phyloP scores from a whole-genome alignment of 179 eudicot species.

The Actinidia arguta region DNA sequence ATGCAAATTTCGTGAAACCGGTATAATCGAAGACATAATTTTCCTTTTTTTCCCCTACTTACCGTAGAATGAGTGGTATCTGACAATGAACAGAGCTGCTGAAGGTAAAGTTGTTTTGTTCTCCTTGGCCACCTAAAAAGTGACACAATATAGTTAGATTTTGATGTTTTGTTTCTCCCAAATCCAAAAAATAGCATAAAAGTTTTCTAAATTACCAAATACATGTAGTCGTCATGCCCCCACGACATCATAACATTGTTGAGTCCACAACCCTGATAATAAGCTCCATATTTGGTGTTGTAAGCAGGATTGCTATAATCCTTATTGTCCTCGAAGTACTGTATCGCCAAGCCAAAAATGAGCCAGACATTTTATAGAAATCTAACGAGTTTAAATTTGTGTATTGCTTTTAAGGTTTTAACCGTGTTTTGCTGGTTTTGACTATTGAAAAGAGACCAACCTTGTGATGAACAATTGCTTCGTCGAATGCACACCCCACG shows the following conservation, averaged over 20 bases:
- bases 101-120: constrained; percentile 71
- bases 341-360: neutral
- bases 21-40: no score
- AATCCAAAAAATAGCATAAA: neutral
- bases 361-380: neutral
- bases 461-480: constrained; percentile 86
- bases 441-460: constrained; percentile 31
- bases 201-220: constrained; percentile 41
- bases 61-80: constrained; percentile 90
- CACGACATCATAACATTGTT: constrained; percentile 78
- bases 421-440: neutral
- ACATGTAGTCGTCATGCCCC: constrained; percentile 94
- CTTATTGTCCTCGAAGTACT: constrained; percentile 55
- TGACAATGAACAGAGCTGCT: constrained; percentile 69
- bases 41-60: neutral
- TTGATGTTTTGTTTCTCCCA: neutral
- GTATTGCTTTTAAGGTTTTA: neutral
- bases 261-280: constrained; percentile 72
- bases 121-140: constrained; percentile 68
- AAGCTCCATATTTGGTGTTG: constrained; percentile 66
- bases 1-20: no score
- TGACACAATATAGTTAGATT: no score
- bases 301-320: constrained; percentile 63
- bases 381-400: no score
- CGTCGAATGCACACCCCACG: constrained; percentile 87